A percentile compares a stretch with the other conserved stretches of the same genome.
Evolutionary conservation across 1,139 yeast species (phyloP).

Genomic region (Eremothecium coryli): DNA sequence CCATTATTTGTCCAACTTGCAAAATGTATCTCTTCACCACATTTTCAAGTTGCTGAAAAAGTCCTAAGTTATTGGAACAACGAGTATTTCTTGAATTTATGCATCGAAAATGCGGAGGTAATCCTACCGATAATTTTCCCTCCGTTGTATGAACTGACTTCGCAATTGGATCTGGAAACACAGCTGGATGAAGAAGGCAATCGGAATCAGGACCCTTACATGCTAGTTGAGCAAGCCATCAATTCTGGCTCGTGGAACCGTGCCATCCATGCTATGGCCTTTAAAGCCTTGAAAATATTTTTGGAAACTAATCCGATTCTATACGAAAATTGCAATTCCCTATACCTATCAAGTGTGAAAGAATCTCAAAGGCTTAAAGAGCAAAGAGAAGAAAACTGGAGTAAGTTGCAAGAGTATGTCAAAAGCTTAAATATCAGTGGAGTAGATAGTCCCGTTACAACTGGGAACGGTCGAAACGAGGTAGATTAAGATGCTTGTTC

Average conservation of each 20-base stretch:
- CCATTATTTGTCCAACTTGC: conserved; percentile 92
- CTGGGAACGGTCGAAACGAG: not conserved
- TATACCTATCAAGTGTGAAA: conserved; percentile 46
- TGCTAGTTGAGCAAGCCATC: conserved; percentile 32
- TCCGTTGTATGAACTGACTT: conserved; percentile 73
- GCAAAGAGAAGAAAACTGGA: conserved; percentile 69
- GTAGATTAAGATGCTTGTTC: too few relatives aligned
- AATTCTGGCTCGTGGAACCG: conserved; percentile 64
- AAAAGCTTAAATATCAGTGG: conserved; percentile 28
- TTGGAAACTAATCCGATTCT: conserved; percentile 89
- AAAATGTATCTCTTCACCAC: conserved; percentile 89
- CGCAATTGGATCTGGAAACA: conserved; percentile 37
- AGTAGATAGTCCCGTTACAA: conserved; percentile 4
- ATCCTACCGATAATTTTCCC: conserved; percentile 89
- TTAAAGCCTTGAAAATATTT: conserved; percentile 82
- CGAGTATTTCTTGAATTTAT: conserved; percentile 82
- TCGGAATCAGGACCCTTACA: conserved; percentile 28
- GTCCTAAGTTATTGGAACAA: conserved; percentile 92
- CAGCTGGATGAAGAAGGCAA: conserved; percentile 32
- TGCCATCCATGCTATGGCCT: conserved; percentile 84
- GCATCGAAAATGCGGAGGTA: conserved; percentile 85
- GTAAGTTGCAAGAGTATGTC: conserved; percentile 57
- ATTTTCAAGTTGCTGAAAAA: conserved; percentile 95
- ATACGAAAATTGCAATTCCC: conserved; percentile 83
- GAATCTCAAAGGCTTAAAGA: conserved; percentile 30